Evolutionary conservation across 306 rosid genomes (phyloP), one percentile per base, ranked within the genome.

Genomic region (Cucurbita moschata): DNA sequence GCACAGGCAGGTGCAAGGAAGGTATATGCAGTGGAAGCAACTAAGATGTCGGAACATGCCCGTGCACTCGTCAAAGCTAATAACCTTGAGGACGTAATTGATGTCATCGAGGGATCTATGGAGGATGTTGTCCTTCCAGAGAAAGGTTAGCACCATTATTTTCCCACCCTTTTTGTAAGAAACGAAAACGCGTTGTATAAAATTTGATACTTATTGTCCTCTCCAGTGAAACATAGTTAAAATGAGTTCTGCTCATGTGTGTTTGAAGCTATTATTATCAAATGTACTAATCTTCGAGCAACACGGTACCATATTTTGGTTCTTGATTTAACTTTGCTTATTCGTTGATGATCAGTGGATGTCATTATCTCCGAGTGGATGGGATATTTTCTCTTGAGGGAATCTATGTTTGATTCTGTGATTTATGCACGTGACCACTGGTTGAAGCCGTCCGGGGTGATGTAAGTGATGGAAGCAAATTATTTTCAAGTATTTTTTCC

Each of bases 351-450:
- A 26, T 10, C 88, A 91, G 99, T 94, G 75, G 99, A 94, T 69
- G 99, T 94, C 68, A 94, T 94, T 18, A 91, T 94, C 77, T 94
- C 99, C 4, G 97, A 94, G 87, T 94, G 99, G 99, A 94, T 94
- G 99, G 99, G 99, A 63, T 94, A 94, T 81, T 94, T 94, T 82
- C 97, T 94, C 72, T 85, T 94, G 75, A 95, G 99, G 21, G 99
- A 94, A 72, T 94, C 99, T 23, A 94, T 94, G 99, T 91, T 94
- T 84, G 99, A 94, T 87, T 94, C 99, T 0, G 99, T 94, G 65
- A 94, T 94, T 67, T 88, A 81, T 79, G 99, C 99, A n/a, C 96
- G 99, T 83, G 99, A 94, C 77, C 91, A 79, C 68, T 94, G 99
- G 99, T 90, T 94, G 82, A 91, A 94, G 86, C 99, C 97, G 61